Evolutionary conservation across 2,329 filamentous ascomycete genomes (phyloP).

Genomic region (Myriosclerotinia curreyana): DNA sequence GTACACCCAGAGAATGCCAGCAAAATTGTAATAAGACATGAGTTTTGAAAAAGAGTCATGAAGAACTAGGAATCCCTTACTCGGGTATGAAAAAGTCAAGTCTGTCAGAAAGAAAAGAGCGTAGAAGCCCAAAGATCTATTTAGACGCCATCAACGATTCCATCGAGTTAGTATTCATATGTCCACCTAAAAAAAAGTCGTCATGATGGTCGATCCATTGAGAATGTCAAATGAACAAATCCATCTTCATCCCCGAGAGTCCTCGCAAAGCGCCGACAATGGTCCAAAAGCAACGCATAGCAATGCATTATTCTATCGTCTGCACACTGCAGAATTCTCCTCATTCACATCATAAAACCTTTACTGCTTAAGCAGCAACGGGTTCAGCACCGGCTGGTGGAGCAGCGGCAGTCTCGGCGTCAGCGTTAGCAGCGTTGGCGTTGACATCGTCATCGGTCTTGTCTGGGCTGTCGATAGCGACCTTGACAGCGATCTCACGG

Average conservation of each 20-base stretch:
- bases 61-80: conserved; percentile 36
- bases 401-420: conserved; percentile 35
- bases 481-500: conserved; percentile 99
- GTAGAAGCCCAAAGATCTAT: conserved; percentile 28
- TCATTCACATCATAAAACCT: conserved; percentile 36
- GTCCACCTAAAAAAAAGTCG: conserved; percentile 39
- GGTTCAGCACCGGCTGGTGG: conserved; percentile 59
- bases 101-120: conserved; percentile 37
- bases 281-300: conserved; percentile 35
- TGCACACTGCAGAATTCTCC: conserved; percentile 26
- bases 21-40: conserved; percentile 42
- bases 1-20: conserved; percentile 41
- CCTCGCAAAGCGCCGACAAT: conserved; percentile 29
- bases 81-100: conserved; percentile 29
- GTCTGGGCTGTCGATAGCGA: conserved; percentile 98
- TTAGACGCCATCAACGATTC: conserved; percentile 32
- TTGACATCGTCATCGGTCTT: conserved; percentile 87
- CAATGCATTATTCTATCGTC: conserved; percentile 28
- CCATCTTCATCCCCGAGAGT: conserved; percentile 27
- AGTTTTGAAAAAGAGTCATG: conserved; percentile 38
- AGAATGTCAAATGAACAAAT: conserved; percentile 29
- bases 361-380: conserved; percentile 41
- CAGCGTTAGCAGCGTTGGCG: conserved; percentile 47
- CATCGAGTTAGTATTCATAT: conserved; percentile 28
- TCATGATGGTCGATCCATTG: conserved; percentile 31